Evolutionary conservation across 176 grass and related monocot genomes (phyloP).

Genomic region (Oropetium thomaeum): DNA sequence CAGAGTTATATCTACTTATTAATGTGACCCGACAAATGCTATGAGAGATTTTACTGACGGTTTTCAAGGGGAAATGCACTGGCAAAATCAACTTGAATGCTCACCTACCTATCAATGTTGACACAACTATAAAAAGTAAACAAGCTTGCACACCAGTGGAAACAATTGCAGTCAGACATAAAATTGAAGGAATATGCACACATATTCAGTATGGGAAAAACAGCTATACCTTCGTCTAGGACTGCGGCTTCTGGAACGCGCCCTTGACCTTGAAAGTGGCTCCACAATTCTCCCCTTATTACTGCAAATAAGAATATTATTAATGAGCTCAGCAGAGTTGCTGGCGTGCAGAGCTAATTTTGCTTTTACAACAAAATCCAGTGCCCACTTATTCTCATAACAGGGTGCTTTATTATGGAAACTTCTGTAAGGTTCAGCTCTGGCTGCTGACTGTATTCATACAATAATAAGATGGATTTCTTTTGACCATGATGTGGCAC

Average conservation of each 20-base stretch:
- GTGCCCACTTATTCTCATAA: background rate
- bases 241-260: conserved; percentile 84
- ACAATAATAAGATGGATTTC: background rate
- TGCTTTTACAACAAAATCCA: background rate
- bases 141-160: background rate
- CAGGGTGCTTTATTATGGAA: background rate
- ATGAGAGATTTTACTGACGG: background rate
- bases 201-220: background rate
- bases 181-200: background rate
- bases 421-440: background rate
- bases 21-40: background rate
- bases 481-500: background rate
- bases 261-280: conserved; percentile 40
- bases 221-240: conserved; percentile 60
- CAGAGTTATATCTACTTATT: background rate
- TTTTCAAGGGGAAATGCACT: background rate
- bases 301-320: conserved; percentile 39
- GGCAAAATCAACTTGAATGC: background rate
- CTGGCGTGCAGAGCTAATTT: background rate
- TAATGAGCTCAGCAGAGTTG: background rate
- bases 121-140: background rate
- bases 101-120: background rate
- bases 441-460: background rate
- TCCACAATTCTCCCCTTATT: conserved; percentile 86
- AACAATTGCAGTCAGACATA: background rate